Conservation (phyloP, 805 yeast genomes). For the Saturnispora sekii region DNA sequence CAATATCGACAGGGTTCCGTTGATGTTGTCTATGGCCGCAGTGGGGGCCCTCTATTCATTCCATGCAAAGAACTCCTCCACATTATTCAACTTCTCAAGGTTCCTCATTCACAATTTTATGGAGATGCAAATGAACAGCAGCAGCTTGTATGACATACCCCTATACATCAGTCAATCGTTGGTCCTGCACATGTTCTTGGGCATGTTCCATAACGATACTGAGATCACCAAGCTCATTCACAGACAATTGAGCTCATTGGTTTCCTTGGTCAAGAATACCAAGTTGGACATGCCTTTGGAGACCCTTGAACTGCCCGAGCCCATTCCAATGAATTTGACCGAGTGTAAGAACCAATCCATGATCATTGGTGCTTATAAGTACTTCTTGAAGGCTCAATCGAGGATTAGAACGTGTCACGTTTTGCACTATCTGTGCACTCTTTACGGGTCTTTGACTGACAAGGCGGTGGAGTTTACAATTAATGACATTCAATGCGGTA, state of each 20-base stretch:
- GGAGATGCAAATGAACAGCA: conserved; percentile 38
- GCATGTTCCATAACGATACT: conserved; percentile 46
- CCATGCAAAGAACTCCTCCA: conserved; percentile 66
- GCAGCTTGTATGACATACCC: conserved; percentile 45
- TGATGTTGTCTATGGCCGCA: conserved; percentile 72
- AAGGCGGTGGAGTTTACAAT: conserved; percentile 31
- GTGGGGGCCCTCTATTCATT: conserved; percentile 83
- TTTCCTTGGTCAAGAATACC: conserved; percentile 44
- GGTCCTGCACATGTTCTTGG: conserved; percentile 44
- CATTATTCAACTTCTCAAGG: conserved; percentile 59
- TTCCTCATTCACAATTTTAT: conserved; percentile 56
- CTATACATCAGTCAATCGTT: conserved; percentile 48
- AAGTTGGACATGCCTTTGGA: conserved; percentile 43
- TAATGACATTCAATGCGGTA: conserved; percentile 49
- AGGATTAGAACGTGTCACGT: conserved; percentile 45
- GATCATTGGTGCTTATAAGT: conserved; percentile 36
- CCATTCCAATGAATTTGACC: conserved; percentile 19
- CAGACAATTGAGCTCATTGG: conserved; percentile 45
- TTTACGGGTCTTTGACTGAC: conserved; percentile 38
- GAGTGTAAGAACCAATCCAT: conserved; percentile 13
- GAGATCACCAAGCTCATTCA: conserved; percentile 40
- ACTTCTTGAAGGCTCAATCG: conserved; percentile 45
- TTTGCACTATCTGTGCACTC: conserved; percentile 39
- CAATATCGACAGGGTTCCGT: conserved; percentile 47
- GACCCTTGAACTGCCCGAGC: conserved; percentile 34